Percentiles rank a stretch among this genome's conserved stretches.
These are phyloP conservation scores for Posidonia oceanica DNA, from an alignment of 116 monocot genomes.

Conservation along the genomic window DNA sequence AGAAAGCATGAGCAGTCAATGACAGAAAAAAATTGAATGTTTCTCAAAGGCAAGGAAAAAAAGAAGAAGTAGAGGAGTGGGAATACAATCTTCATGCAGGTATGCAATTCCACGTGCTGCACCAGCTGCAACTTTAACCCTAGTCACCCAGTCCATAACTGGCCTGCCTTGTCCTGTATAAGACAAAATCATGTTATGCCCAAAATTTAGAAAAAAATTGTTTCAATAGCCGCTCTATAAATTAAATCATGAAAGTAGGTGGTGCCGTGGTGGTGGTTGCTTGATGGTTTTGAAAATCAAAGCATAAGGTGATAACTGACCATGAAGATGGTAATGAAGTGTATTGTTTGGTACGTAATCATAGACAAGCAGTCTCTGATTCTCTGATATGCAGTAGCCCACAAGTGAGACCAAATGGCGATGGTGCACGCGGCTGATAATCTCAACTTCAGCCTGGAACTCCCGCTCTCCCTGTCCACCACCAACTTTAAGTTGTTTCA, in stretches of 20 bases:
- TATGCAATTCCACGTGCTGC: slow-evolving; percentile 93
- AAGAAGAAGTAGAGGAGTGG: not conserved
- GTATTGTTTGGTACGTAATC: slow-evolving; percentile 26
- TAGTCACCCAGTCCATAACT: slow-evolving; percentile 63
- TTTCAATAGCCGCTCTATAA: not conserved
- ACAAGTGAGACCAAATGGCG: slow-evolving; percentile 25
- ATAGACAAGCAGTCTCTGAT: slow-evolving; percentile 20
- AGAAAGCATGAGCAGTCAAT: slow-evolving; percentile 24
- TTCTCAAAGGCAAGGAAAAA: not conserved
- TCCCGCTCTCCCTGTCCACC: slow-evolving; percentile 24
- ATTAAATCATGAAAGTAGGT: not conserved
- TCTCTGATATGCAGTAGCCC: slow-evolving; percentile 19
- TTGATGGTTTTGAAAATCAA: not conserved
- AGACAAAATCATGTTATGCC: not conserved
- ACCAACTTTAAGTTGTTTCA: slow-evolving; percentile 27
- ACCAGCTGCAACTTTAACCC: slow-evolving; percentile 81
- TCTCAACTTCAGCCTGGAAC: slow-evolving; percentile 26
- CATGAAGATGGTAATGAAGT: slow-evolving; percentile 25
- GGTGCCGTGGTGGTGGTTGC: too few relatives aligned
- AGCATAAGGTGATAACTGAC: slow-evolving; percentile 5
- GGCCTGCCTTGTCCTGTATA: slow-evolving; percentile 48
- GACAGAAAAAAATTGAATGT: not conserved
- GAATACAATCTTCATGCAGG: slow-evolving; percentile 91
- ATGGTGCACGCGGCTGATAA: slow-evolving; percentile 23
- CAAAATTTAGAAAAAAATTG: not conserved